These are phyloP conservation scores for Aureococcus anophagefferens DNA, from an alignment of 108 stramenopile species.

Conservation along the genomic window DNA sequence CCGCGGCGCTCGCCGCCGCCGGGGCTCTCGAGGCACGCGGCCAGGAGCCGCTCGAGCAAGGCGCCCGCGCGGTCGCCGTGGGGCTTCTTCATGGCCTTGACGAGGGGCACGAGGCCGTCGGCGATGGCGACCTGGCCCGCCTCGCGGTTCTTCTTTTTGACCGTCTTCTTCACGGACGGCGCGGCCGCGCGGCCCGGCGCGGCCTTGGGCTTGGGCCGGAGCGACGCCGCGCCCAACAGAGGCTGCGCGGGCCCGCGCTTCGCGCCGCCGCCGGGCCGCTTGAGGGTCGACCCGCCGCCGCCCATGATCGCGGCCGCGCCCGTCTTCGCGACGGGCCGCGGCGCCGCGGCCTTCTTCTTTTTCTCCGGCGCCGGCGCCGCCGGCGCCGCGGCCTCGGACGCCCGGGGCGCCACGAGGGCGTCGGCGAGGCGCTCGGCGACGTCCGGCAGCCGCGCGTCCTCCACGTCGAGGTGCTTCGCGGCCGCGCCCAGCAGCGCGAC, in stretches of 20 bases:
- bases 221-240: no score
- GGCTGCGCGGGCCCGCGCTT: no score
- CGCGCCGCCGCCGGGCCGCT: no score
- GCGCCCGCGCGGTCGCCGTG: background rate
- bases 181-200: no score
- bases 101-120: conserved; percentile 40
- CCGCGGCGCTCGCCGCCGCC: conserved; percentile 54
- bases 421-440: conserved; percentile 40
- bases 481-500: conserved; percentile 45
- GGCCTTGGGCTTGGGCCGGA: no score
- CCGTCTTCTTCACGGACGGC: no score
- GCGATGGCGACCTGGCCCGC: conserved; percentile 44
- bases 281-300: no score
- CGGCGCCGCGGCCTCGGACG: no score
- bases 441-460: conserved; percentile 27
- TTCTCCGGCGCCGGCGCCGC: no score
- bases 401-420: conserved; percentile 20
- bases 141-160: conserved; percentile 23
- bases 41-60: background rate
- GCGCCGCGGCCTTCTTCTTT: no score
- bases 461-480: conserved; percentile 34
- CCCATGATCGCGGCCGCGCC: no score
- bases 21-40: background rate
- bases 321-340: no score
- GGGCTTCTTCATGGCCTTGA: conserved; percentile 17